Evolutionary conservation across 306 rosid genomes (phyloP).

Genomic region (Ormosia emarginata): DNA sequence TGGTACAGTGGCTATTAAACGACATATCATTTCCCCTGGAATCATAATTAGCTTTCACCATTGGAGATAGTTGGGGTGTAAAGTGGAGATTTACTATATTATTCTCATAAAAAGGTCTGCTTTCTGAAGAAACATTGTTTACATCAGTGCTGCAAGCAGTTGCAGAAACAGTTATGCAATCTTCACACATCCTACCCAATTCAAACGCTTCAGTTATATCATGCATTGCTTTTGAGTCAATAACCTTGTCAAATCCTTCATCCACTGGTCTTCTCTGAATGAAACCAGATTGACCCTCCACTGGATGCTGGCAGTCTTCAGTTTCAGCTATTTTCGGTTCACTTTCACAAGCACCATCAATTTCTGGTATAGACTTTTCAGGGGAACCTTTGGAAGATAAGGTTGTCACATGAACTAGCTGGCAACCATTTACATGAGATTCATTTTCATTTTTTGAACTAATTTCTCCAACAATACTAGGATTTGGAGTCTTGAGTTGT

Average conservation of each 20-base stretch:
- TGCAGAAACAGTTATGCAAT: conserved; percentile 6
- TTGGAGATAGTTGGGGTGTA: conserved; percentile 12
- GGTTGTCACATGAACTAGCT: conserved; percentile 9
- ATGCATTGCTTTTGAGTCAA: conserved; percentile 18
- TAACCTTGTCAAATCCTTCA: conserved; percentile 22
- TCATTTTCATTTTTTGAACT: conserved; percentile 13
- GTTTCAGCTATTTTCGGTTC: conserved; percentile 12
- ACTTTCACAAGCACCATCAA: conserved; percentile 11
- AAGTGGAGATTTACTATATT: background rate
- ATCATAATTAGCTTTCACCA: conserved; percentile 2
- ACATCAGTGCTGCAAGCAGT: conserved; percentile 5
- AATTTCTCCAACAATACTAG: conserved; percentile 9
- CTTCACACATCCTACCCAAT: conserved; percentile 4
- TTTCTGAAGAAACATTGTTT: conserved; percentile 12
- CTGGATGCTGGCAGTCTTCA: conserved; percentile 26
- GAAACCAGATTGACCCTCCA: conserved; percentile 19
- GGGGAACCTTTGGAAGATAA: conserved; percentile 20
- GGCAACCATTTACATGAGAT: conserved; percentile 9
- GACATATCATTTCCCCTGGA: conserved; percentile 19
- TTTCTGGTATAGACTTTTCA: conserved; percentile 10
- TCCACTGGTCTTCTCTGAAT: conserved; percentile 4
- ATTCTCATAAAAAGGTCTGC: conserved; percentile 19
- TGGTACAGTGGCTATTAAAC: background rate
- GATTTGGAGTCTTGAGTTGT: conserved; percentile 18
- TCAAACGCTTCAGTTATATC: conserved; percentile 2